Evolutionary conservation across 768 basidiomycete species (phyloP).

Genomic region (Lepiota brunneoincarnata): DNA sequence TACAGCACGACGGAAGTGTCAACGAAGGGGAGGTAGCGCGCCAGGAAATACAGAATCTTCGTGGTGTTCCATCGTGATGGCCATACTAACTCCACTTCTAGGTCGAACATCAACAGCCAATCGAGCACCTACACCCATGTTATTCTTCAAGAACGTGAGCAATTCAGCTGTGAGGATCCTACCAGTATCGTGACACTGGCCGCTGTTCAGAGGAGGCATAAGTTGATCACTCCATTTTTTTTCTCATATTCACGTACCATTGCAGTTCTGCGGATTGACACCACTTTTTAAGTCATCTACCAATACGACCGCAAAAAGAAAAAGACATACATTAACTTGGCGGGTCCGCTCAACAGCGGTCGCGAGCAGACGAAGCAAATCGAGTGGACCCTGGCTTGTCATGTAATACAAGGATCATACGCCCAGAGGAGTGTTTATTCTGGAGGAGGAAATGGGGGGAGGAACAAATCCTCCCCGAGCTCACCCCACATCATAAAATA

Average conservation of each 20-base stretch:
- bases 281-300: not conserved
- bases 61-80: slow-evolving; percentile 5
- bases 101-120: slow-evolving; percentile 22
- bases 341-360: slow-evolving; percentile 2
- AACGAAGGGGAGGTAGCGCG: slow-evolving; percentile 12
- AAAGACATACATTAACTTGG: slow-evolving; percentile 8
- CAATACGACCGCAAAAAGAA: not conserved
- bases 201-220: not conserved
- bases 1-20: slow-evolving; percentile 11
- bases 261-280: not conserved
- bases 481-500: too few relatives aligned
- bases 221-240: not conserved
- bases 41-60: slow-evolving; percentile 10
- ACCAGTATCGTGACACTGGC: slow-evolving; percentile 11
- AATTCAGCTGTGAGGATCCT: not conserved
- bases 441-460: too few relatives aligned
- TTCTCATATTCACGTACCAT: not conserved
- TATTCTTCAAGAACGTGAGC: not conserved
- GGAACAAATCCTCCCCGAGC: too few relatives aligned
- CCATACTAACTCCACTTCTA: slow-evolving; percentile 16
- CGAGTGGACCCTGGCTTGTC: too few relatives aligned
- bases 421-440: too few relatives aligned
- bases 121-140: slow-evolving; percentile 12
- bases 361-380: not conserved
- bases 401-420: too few relatives aligned